phyloP scores from a whole-genome alignment of 2,329 filamentous ascomycete genomes.

The Annulohypoxylon truncatum region DNA sequence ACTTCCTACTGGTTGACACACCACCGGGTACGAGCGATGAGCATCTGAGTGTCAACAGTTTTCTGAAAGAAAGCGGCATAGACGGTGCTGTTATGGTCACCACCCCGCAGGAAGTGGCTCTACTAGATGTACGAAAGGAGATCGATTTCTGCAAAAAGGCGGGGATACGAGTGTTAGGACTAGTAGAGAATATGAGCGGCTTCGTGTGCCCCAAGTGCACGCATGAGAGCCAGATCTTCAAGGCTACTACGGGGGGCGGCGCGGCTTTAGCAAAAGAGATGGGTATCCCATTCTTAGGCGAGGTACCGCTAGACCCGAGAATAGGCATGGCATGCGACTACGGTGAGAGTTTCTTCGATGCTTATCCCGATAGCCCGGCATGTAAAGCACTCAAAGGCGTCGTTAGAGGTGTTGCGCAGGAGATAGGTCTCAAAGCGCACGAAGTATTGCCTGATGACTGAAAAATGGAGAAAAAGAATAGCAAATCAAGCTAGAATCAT shows the following conservation, averaged over 20 bases:
- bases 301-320: slow-evolving; percentile 89
- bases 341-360: slow-evolving; percentile 96
- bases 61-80: slow-evolving; percentile 89
- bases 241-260: slow-evolving; percentile 89
- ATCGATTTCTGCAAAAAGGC: slow-evolving; percentile 98
- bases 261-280: slow-evolving; percentile 84
- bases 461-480: slow-evolving; percentile 36
- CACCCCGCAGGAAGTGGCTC: slow-evolving; percentile 91
- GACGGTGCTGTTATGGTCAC: slow-evolving; percentile 94
- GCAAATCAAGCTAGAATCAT: slow-evolving; percentile 31
- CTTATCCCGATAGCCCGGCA: slow-evolving; percentile 91
- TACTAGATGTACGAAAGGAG: slow-evolving; percentile 95
- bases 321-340: slow-evolving; percentile 98
- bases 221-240: slow-evolving; percentile 86
- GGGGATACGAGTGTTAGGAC: slow-evolving; percentile 84
- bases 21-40: slow-evolving; percentile 96
- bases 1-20: slow-evolving; percentile 93
- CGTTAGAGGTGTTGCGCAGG: slow-evolving; percentile 75
- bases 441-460: slow-evolving; percentile 60
- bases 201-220: slow-evolving; percentile 96
- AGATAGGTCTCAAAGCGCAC: slow-evolving; percentile 72
- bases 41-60: slow-evolving; percentile 92
- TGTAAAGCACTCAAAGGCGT: slow-evolving; percentile 84
- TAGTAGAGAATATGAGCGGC: slow-evolving; percentile 98
- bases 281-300: slow-evolving; percentile 86